A percentile compares a stretch with the other conserved stretches of the same genome.
Evolutionary conservation across 345 rosid genomes (phyloP).

Genomic region (Syzygium aqueum): DNA sequence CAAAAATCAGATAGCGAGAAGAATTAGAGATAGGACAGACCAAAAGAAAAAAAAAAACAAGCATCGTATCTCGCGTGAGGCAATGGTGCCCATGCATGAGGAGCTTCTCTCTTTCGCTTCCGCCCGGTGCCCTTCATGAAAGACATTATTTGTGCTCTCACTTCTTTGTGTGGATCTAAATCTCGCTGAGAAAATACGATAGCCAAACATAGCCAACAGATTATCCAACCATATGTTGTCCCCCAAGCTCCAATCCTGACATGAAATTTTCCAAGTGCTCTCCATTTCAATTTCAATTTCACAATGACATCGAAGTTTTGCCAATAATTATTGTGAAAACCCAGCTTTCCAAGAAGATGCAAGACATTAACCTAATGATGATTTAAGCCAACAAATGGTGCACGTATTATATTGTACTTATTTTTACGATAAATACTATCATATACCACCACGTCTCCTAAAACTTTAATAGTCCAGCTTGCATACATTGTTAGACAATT

Average conservation of each 20-base stretch:
- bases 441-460: not conserved
- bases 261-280: not conserved
- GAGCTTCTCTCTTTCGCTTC: no score
- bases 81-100: no score
- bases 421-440: not conserved
- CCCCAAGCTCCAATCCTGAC: not conserved
- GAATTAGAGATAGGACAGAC: no score
- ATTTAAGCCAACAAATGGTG: not conserved
- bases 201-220: not conserved
- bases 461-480: not conserved
- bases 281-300: not conserved
- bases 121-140: not conserved
- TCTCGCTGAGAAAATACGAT: not conserved
- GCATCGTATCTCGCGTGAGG: no score
- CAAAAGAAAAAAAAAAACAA: no score
- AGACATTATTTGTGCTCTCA: not conserved
- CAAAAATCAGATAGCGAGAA: no score
- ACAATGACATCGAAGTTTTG: not conserved
- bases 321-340: not conserved
- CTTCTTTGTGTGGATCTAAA: not conserved
- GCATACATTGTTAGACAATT: slow-evolving; percentile 1
- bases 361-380: not conserved
- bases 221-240: not conserved
- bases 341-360: not conserved
- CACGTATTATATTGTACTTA: slow-evolving; percentile 1